phyloP scores from a whole-genome alignment of 805 yeast genomes.

The Zygotorulaspora sp. region DNA sequence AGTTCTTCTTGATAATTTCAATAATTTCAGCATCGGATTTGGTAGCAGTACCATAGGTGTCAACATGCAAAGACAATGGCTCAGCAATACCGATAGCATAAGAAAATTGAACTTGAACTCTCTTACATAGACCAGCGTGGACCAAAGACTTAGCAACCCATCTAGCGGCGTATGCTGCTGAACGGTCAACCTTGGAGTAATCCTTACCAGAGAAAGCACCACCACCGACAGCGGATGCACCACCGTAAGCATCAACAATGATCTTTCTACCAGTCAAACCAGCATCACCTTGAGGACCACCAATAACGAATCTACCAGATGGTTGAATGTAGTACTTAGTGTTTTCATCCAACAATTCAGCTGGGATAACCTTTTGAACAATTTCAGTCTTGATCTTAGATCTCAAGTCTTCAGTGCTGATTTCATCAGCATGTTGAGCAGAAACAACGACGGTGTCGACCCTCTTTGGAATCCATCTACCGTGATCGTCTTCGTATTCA shows the following conservation, averaged over 20 bases:
- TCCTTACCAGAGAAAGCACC: conserved; percentile 99
- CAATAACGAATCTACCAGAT: conserved; percentile 98
- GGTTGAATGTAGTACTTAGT: conserved; percentile 98
- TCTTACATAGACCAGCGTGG: conserved; percentile 89
- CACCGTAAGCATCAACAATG: conserved; percentile 99
- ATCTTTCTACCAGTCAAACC: conserved; percentile 99
- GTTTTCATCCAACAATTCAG: conserved; percentile 83
- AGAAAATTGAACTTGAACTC: conserved; percentile 97
- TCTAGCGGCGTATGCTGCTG: conserved; percentile 99
- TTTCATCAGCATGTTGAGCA: conserved; percentile 95
- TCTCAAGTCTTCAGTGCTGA: conserved; percentile 91
- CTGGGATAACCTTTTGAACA: conserved; percentile 89
- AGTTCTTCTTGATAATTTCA: conserved; percentile 85
- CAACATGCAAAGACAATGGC: conserved; percentile 96
- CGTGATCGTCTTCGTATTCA: conserved; percentile 89
- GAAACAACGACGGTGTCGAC: conserved; percentile 97
- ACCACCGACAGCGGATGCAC: conserved; percentile 99
- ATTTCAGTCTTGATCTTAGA: conserved; percentile 69
- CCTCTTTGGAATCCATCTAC: conserved; percentile 93
- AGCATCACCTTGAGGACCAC: conserved; percentile 99
- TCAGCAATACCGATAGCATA: conserved; percentile 99
- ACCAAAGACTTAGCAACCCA: conserved; percentile 99
- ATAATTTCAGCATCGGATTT: conserved; percentile 86
- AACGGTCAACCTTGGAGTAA: conserved; percentile 99
- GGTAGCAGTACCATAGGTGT: conserved; percentile 96